Conservation (phyloP, 495 filamentous ascomycete genomes). For the Venustampulla echinocandica region DNA sequence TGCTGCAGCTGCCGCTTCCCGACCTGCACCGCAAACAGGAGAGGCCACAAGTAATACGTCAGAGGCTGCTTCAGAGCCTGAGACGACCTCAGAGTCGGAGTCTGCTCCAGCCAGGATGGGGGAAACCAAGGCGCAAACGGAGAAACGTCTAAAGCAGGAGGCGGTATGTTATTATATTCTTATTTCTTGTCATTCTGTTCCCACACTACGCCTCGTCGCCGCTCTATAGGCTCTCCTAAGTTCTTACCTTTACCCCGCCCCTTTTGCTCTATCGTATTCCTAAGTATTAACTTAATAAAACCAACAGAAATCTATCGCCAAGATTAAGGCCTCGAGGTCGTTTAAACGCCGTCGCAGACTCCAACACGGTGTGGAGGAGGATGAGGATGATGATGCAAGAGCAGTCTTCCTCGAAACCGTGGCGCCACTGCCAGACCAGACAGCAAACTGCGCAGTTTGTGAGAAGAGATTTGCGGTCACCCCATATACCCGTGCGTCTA, state of each 20-base stretch:
- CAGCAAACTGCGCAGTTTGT: constrained; percentile 81
- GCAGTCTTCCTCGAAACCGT: constrained; percentile 51
- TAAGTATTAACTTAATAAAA: constrained; percentile 26
- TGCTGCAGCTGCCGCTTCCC: constrained; percentile 34
- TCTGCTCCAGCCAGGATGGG: constrained; percentile 9
- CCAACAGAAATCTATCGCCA: constrained; percentile 47
- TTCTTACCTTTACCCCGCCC: no score
- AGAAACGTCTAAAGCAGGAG: constrained; percentile 29
- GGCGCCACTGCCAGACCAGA: constrained; percentile 70
- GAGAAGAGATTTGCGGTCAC: constrained; percentile 90
- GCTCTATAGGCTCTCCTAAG: no score
- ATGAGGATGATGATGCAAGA: constrained; percentile 38
- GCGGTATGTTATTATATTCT: constrained; percentile 15
- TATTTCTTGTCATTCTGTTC: no score
- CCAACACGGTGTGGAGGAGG: constrained; percentile 37
- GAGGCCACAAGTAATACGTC: constrained; percentile 12
- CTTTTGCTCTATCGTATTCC: background rate
- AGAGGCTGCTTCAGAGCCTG: constrained; percentile 16
- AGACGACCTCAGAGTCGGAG: constrained; percentile 34
- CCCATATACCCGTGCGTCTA: constrained; percentile 74
- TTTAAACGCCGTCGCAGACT: constrained; percentile 41
- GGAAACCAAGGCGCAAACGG: constrained; percentile 21
- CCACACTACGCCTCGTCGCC: no score
- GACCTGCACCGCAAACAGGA: constrained; percentile 4
- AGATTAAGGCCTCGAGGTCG: constrained; percentile 70